phyloP scores from a whole-genome alignment of 306 rosid genomes.

The Castanea sativa region DNA sequence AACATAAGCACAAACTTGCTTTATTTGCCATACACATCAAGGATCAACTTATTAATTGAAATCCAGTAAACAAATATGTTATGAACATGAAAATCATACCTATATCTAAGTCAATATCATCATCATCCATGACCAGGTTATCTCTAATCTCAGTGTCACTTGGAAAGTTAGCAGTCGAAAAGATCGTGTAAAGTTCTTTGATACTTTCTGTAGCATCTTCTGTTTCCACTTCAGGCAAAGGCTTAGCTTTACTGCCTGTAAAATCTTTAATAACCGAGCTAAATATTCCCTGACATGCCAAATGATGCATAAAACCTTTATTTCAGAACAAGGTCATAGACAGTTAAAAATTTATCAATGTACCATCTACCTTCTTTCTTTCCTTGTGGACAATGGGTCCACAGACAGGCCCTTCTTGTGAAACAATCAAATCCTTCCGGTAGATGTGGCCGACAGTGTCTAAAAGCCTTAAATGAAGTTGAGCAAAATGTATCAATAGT shows the following conservation, averaged over 20 bases:
- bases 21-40: neutral
- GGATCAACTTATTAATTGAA: neutral
- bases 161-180: slow-evolving; percentile 60
- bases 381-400: slow-evolving; percentile 46
- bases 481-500: neutral
- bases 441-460: slow-evolving; percentile 51
- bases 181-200: slow-evolving; percentile 52
- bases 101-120: slow-evolving; percentile 47
- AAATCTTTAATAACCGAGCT: slow-evolving; percentile 76
- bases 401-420: slow-evolving; percentile 42
- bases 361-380: slow-evolving; percentile 65
- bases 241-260: slow-evolving; percentile 65
- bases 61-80: neutral
- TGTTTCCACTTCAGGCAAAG: slow-evolving; percentile 41
- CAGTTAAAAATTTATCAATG: neutral
- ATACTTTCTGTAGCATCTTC: slow-evolving; percentile 58
- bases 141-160: slow-evolving; percentile 37
- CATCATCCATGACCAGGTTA: slow-evolving; percentile 34
- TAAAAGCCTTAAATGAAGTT: slow-evolving; percentile 50
- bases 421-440: slow-evolving; percentile 43
- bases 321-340: neutral
- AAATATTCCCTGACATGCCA: slow-evolving; percentile 63
- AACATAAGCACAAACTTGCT: neutral
- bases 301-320: neutral
- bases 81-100: slow-evolving; percentile 46